These are phyloP conservation scores for Diaporthe velutina DNA, from an alignment of 2,329 filamentous ascomycete genomes.

Conservation along the genomic window DNA sequence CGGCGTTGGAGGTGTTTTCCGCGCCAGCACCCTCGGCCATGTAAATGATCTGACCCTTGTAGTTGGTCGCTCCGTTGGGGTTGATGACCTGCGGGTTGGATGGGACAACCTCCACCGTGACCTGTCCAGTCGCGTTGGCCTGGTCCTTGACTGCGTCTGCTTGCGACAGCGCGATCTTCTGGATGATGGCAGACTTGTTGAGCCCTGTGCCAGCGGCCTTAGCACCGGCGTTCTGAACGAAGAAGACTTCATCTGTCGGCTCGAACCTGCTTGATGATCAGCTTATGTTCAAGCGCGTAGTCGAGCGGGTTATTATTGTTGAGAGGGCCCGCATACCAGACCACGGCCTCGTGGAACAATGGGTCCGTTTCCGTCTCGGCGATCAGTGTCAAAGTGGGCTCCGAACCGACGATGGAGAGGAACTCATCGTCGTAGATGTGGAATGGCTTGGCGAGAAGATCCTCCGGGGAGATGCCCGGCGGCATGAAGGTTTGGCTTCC, in stretches of 20 bases:
- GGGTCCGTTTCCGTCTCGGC: constrained; percentile 59
- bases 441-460: constrained; percentile 54
- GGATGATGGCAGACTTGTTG: constrained; percentile 63
- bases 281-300: not conserved
- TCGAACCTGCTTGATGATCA: constrained; percentile 48
- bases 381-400: constrained; percentile 64
- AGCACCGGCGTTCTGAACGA: constrained; percentile 65
- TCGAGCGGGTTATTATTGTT: no score
- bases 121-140: constrained; percentile 54
- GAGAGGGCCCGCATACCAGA: constrained; percentile 56
- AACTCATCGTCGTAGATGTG: constrained; percentile 66
- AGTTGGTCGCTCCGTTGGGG: constrained; percentile 65
- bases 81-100: constrained; percentile 61
- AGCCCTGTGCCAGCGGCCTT: constrained; percentile 61
- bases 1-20: constrained; percentile 53
- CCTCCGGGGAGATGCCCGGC: constrained; percentile 56
- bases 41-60: constrained; percentile 62
- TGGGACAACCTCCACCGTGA: constrained; percentile 57
- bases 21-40: constrained; percentile 64
- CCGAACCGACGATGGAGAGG: constrained; percentile 60
- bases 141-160: constrained; percentile 54
- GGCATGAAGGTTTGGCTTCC: constrained; percentile 56
- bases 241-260: constrained; percentile 66
- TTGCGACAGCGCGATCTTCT: constrained; percentile 62
- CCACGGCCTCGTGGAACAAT: constrained; percentile 68